Conservation (phyloP, 2,329 filamentous ascomycete genomes). For the Chalaropsis ovoidea region DNA sequence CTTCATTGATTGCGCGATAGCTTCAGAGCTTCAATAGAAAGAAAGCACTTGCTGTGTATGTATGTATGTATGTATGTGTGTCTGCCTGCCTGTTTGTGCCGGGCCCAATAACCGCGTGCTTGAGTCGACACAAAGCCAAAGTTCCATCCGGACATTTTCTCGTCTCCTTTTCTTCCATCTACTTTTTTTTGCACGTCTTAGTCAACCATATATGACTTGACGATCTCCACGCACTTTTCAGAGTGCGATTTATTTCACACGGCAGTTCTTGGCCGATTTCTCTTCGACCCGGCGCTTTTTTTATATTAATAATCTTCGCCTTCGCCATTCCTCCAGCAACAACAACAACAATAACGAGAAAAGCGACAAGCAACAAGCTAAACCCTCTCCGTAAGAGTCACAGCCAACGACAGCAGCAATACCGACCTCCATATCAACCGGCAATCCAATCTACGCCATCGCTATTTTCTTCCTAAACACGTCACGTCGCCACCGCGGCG, state of each 20-base stretch:
- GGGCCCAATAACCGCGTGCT: not conserved
- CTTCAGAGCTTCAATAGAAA: constrained; percentile 14
- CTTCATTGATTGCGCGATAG: not conserved
- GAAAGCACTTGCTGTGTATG: not conserved
- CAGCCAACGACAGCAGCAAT: not conserved
- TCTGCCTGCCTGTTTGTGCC: not conserved
- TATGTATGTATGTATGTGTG: not conserved
- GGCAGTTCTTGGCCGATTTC: not conserved
- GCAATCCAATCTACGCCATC: too few relatives aligned
- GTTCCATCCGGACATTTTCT: not conserved
- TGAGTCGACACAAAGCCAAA: not conserved
- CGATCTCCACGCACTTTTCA: not conserved
- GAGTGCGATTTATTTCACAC: constrained; percentile 1
- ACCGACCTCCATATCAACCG: not conserved
- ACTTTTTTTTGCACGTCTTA: not conserved
- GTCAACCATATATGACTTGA: constrained; percentile 5
- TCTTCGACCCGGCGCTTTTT: not conserved
- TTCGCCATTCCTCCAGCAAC: not conserved
- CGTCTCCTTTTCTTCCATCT: not conserved
- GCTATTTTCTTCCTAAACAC: constrained; percentile 7
- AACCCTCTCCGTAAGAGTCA: not conserved
- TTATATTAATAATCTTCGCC: not conserved
- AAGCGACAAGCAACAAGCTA: not conserved
- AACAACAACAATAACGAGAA: not conserved
- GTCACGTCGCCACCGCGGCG: constrained; percentile 12